Base-by-base conservation (phyloP, 306 rosid genomes). In the Citrullus colocynthis region DNA sequence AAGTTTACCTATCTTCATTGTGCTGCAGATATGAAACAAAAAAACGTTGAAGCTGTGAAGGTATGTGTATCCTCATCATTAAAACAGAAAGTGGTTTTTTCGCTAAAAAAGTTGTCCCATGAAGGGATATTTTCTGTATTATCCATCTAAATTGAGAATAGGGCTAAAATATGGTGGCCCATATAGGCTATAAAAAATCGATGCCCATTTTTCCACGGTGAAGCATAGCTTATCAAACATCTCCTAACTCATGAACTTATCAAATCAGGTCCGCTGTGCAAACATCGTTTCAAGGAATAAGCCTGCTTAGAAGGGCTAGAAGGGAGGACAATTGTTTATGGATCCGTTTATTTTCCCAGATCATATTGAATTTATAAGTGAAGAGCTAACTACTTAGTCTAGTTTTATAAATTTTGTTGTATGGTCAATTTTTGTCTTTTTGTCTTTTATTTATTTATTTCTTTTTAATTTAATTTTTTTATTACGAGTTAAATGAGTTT, bases 1-100 rank as follows among this genome's bases (percentile, higher is more conserved):
- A 96, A 96, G 88, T 96, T 96, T 85, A 96, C 99, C 57, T 82
- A 87, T 87, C 91, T 96, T 62, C 99, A 96, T 80, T 88, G 93
- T 91, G 99, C 99, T 82, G 98, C 93, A 65, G 98, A 96, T 84
- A 96, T 96, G 97, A 92, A 89, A 84, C 99, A 96, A 86, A 96
- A 96, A 83, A 96, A 96, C 85, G 99, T 96, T 61, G 99, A 96
- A 73, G 98, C 99, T 75, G 98, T 96, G 78, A 96, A 96, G 99
- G 99, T 92, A 80, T 80, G 64, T 78, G 67, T 44, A 76, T 85
- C 58, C 80, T 70, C 77, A 17, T 64, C 58, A 52, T 64, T 18
- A 42, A 73, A 41, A 63, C 6, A 49, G n/a, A 17, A 42, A 58
- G 15, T 16, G 21, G n/a, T 71, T 71, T 44, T 71, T 48, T 21